phyloP scores from a whole-genome alignment of 345 rosid species.

The Populus tremula region DNA sequence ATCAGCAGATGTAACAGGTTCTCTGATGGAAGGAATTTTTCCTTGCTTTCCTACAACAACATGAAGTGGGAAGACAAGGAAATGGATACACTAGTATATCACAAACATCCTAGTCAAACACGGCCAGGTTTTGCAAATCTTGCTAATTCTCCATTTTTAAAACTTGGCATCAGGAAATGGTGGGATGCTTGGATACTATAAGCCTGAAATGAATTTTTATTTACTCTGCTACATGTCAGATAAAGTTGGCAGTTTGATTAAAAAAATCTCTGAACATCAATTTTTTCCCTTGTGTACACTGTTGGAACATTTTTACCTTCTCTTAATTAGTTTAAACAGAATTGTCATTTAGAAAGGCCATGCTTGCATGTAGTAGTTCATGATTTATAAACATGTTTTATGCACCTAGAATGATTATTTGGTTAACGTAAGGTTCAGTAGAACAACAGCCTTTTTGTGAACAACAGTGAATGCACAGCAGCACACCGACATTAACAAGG shows the following conservation, averaged over 20 bases:
- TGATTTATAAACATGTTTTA: background rate
- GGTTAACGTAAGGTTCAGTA: background rate
- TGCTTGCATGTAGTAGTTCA: background rate
- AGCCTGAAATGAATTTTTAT: background rate
- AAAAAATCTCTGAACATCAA: background rate
- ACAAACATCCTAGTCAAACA: background rate
- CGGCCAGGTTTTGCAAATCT: background rate
- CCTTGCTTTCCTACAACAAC: background rate
- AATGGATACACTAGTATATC: background rate
- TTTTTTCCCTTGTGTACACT: background rate
- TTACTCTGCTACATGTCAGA: background rate
- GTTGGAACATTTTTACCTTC: background rate
- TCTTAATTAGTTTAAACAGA: background rate
- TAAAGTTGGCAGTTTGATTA: background rate
- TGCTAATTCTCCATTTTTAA: background rate
- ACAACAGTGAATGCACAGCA: background rate
- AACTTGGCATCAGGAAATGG: background rate
- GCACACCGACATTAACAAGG: background rate
- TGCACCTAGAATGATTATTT: background rate
- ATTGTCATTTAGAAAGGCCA: background rate
- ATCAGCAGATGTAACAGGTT: background rate
- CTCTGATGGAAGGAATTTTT: background rate
- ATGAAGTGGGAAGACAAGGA: background rate
- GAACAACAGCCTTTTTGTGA: constrained; percentile 2
- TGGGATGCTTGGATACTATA: background rate